Percentiles rank a stretch among this genome's conserved stretches.
These are phyloP conservation scores for Myochromella boudieri DNA, from an alignment of 768 basidiomycete species.

Conservation along the genomic window DNA sequence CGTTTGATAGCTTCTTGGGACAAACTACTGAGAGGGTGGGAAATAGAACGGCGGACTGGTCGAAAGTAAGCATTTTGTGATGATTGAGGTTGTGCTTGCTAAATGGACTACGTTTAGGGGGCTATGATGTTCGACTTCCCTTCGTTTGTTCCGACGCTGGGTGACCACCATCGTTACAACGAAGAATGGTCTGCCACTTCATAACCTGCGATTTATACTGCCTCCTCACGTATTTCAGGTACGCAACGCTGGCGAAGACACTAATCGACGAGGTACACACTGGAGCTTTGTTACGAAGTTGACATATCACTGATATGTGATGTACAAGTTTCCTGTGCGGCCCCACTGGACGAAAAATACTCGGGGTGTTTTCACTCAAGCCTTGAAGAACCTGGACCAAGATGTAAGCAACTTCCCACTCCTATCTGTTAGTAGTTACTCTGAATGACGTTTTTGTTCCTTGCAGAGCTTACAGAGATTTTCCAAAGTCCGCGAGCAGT, in stretches of 20 bases:
- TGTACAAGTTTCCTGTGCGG: slow-evolving; percentile 30
- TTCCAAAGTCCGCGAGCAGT: slow-evolving; percentile 27
- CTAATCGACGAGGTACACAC: slow-evolving; percentile 31
- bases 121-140: slow-evolving; percentile 41
- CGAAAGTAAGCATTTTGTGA: slow-evolving; percentile 23
- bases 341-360: slow-evolving; percentile 40
- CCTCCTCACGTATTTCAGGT: slow-evolving; percentile 9
- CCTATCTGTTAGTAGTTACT: background rate
- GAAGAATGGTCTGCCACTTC: slow-evolving; percentile 28
- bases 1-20: slow-evolving; percentile 36
- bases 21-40: slow-evolving; percentile 32
- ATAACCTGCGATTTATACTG: background rate
- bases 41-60: slow-evolving; percentile 33
- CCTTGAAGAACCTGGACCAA: slow-evolving; percentile 30
- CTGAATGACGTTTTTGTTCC: background rate
- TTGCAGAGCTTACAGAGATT: slow-evolving; percentile 29
- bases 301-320: background rate
- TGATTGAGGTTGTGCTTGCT: background rate
- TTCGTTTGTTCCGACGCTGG: slow-evolving; percentile 30
- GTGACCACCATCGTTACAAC: slow-evolving; percentile 33
- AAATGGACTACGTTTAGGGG: slow-evolving; percentile 19
- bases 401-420: slow-evolving; percentile 25
- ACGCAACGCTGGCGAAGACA: slow-evolving; percentile 21
- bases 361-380: slow-evolving; percentile 25
- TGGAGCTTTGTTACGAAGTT: background rate